Evolutionary conservation across 2,329 filamentous ascomycete species (phyloP).

Genomic region (Trichophyton benhamiae): DNA sequence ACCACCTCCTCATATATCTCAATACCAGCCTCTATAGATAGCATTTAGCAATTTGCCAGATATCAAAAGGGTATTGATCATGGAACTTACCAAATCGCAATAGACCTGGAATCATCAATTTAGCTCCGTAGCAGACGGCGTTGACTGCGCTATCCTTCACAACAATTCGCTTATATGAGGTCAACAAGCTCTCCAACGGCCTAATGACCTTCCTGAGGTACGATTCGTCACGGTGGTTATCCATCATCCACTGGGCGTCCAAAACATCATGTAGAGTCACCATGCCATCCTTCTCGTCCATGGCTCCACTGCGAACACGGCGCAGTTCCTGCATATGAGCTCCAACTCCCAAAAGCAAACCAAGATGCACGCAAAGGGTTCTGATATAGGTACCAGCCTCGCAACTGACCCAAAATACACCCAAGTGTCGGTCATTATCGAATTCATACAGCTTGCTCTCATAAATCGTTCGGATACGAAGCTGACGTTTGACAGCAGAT

Average conservation of each 20-base stretch:
- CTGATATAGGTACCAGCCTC: conserved; percentile 98
- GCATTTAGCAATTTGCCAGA: conserved; percentile 11
- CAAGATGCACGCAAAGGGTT: conserved; percentile 91
- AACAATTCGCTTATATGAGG: conserved; percentile 88
- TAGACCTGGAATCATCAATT: conserved; percentile 96
- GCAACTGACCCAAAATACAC: conserved; percentile 98
- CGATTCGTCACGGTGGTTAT: conserved; percentile 90
- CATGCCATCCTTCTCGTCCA: conserved; percentile 80
- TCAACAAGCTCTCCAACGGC: conserved; percentile 83
- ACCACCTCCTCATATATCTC: conserved; percentile 94
- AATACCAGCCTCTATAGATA: conserved; percentile 60
- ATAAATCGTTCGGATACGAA: conserved; percentile 95
- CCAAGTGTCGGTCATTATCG: conserved; percentile 93
- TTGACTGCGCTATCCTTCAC: conserved; percentile 97
- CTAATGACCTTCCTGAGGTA: conserved; percentile 85
- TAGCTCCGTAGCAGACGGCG: conserved; percentile 95
- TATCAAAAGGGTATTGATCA: not conserved
- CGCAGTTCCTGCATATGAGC: conserved; percentile 98
- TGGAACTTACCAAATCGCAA: conserved; percentile 64
- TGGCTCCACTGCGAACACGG: conserved; percentile 84
- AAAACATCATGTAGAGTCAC: conserved; percentile 92
- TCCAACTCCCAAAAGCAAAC: conserved; percentile 65
- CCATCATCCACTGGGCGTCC: conserved; percentile 89
- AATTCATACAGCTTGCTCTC: conserved; percentile 95
- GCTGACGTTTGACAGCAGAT: conserved; percentile 95